Evolutionary conservation across 2,329 filamentous ascomycete species (phyloP), one percentile per base, ranked within the genome.

Genomic region (Calycina marina): DNA sequence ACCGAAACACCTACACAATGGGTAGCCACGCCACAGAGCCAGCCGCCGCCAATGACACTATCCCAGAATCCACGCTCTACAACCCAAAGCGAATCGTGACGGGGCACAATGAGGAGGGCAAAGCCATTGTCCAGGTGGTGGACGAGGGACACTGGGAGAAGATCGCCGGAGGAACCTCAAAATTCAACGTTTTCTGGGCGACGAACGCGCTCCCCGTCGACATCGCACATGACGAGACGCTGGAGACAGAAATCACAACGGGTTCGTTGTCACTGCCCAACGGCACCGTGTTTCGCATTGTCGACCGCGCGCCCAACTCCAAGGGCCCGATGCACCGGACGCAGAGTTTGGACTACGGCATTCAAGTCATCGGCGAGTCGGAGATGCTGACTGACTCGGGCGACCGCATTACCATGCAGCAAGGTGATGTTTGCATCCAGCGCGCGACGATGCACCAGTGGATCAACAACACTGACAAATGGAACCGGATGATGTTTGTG

Each of bases 391-490:
- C 15, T 14, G 27, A 29, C 11, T 29, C 27, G 14, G 27, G 27
- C 14, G 27, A 29, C 11, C 12, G 14, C 6, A 18, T 29, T 14
- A 16, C 15, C 9, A 6, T 29, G 14, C 16, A 17, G 27, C 12
- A 8, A 10, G 16, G 27, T 16, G 27, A 29, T 29, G 27, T 29
- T 12, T 29, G 27, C 15, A 29, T 29, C 16, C 27, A 29, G 12
- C 12, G 27, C 10, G 14, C 27, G 11, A 29, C 27, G 27, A 29
- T 29, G 27, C 27, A 29, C 18, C 27, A 29, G 18, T 29, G 27
- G 16, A 29, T 14, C 14, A 29, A 29, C 9, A 14, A 14, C 10
- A 17, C 12, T 5, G 27, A 29, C 27, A 29, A 29, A 29, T 29
- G 27, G 27, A 29, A 29, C 14, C 6, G 27, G 9, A 29, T 29